A percentile compares a stretch with the other conserved stretches of the same genome.
phyloP scores from a whole-genome alignment of 2,329 filamentous ascomycete species.

The Xylogone sp. region DNA sequence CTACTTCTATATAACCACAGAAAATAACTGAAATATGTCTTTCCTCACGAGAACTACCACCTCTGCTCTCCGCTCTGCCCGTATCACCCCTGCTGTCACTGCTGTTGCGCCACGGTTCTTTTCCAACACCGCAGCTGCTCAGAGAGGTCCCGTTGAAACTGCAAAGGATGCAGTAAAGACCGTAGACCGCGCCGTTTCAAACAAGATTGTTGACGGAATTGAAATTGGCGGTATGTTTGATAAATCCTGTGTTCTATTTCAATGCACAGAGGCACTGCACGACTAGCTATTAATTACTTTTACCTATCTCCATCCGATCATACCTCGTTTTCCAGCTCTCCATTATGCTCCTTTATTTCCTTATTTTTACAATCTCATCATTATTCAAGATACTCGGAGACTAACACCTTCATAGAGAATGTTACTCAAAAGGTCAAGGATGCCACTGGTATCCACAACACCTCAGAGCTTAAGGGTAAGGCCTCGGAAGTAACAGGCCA shows the following conservation, averaged over 20 bases:
- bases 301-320: too few species aligned
- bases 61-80: conserved; percentile 32
- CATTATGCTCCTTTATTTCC: neutral
- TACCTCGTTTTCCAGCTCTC: neutral
- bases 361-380: neutral
- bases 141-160: conserved; percentile 48
- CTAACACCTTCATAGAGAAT: conserved; percentile 30
- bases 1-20: too few species aligned
- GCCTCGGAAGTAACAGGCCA: conserved; percentile 35
- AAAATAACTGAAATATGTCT: conserved; percentile 41
- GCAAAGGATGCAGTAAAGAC: conserved; percentile 58
- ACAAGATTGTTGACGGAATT: conserved; percentile 60
- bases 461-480: conserved; percentile 30
- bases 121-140: conserved; percentile 39
- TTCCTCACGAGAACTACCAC: conserved; percentile 44
- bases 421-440: conserved; percentile 46
- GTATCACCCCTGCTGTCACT: conserved; percentile 28
- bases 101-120: conserved; percentile 42
- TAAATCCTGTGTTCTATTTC: neutral
- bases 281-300: too few species aligned
- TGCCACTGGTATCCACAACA: conserved; percentile 24
- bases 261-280: too few species aligned
- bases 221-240: conserved; percentile 49
- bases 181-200: conserved; percentile 56
- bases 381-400: too few species aligned